Evolutionary conservation across 768 basidiomycete genomes (phyloP).

Genomic region (Tubosaeta sp.): DNA sequence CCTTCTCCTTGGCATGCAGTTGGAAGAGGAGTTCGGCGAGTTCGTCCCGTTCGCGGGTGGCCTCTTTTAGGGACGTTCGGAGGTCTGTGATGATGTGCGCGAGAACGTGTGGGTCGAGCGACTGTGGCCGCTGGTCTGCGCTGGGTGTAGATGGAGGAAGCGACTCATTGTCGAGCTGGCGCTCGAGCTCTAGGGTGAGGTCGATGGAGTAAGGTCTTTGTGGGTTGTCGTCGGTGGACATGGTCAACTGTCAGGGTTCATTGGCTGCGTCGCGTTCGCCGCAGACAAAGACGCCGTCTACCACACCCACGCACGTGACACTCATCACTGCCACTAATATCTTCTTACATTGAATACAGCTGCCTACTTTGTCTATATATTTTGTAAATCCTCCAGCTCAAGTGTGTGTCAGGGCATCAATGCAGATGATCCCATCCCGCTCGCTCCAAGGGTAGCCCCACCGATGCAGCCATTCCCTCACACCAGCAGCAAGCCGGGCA

Average conservation of each 20-base stretch:
- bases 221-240: conserved; percentile 28
- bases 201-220: conserved; percentile 57
- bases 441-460: conserved; percentile 98
- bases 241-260: conserved; percentile 12
- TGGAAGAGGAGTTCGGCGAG: conserved; percentile 49
- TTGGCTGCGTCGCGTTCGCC: conserved; percentile 9
- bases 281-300: background rate
- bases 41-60: conserved; percentile 70
- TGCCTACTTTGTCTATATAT: conserved; percentile 7
- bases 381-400: conserved; percentile 11
- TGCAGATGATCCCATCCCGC: conserved; percentile 83
- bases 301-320: background rate
- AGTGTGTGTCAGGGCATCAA: conserved; percentile 78
- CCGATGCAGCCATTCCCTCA: conserved; percentile 86
- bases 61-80: conserved; percentile 56
- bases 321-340: conserved; percentile 1
- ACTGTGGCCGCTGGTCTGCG: conserved; percentile 37
- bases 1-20: conserved; percentile 51
- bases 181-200: conserved; percentile 75
- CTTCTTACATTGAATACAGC: conserved; percentile 8
- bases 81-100: conserved; percentile 74
- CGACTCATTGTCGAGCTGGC: conserved; percentile 64
- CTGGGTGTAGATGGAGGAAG: conserved; percentile 44
- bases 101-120: conserved; percentile 71
- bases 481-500: conserved; percentile 76